Conservation (phyloP, 2,329 filamentous ascomycete species). For the Cryphonectria carpinicola region DNA sequence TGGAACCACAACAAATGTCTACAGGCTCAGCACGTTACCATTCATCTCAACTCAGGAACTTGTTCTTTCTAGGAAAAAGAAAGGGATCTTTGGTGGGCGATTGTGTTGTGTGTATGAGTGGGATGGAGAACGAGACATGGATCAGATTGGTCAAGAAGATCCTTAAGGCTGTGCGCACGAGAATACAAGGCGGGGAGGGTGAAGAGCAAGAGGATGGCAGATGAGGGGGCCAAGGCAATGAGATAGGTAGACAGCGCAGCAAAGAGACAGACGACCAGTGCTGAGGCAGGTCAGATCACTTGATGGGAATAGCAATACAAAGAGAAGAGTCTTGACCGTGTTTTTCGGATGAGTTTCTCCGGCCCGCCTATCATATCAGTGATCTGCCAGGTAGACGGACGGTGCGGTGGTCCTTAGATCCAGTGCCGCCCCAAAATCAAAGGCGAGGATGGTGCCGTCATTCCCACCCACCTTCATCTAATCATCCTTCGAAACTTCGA, state of each 20-base stretch:
- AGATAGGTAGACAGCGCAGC: conserved; percentile 7
- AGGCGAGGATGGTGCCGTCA: conserved; percentile 14
- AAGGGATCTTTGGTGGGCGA: not conserved
- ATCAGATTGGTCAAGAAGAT: not conserved
- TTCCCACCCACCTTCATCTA: conserved; percentile 31
- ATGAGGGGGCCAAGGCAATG: not conserved
- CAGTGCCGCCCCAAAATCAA: conserved; percentile 1
- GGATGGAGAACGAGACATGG: conserved; percentile 1
- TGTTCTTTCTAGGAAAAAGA: not conserved
- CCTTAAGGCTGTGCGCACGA: not conserved
- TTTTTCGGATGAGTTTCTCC: conserved; percentile 10
- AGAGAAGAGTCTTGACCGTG: not conserved
- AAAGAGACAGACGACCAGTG: not conserved
- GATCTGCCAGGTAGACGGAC: conserved; percentile 12
- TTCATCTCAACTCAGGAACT: not conserved
- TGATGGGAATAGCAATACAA: conserved; percentile 8
- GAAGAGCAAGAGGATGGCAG: not conserved
- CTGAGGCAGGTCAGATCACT: not conserved
- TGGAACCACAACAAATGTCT: not conserved
- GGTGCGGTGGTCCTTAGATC: not conserved
- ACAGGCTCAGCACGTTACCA: not conserved
- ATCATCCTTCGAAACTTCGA: conserved; percentile 26
- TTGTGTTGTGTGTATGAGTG: not conserved
- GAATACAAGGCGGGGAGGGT: not conserved
- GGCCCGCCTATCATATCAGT: conserved; percentile 16